Base-by-base conservation (phyloP, 2,329 filamentous ascomycete genomes). In the Aspergillus aculeatus region DNA sequence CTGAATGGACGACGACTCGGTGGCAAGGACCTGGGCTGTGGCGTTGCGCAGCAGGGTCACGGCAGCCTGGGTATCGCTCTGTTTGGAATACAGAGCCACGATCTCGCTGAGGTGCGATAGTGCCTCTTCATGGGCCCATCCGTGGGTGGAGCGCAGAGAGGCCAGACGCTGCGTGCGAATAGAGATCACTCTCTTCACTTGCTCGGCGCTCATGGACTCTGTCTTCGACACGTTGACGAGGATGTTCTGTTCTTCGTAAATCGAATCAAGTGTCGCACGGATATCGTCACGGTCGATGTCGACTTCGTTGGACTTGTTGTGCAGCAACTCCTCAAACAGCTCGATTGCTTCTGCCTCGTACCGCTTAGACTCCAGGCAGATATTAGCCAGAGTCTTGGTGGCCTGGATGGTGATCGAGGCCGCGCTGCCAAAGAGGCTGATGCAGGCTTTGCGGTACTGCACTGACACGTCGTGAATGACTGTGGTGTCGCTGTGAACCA, bases 81-180 rank as follows among this genome's bases (percentile, higher is more conserved):
- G 73, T 58, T 72, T 71, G 53, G 61, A 65, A 54, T 76, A 70
- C 47, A 78, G 68, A 4, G 61, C 65, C 3, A 75, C 68, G 2
- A 79, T 62, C 60, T 78, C 72, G 21, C 72, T 66, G 60, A 79
- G 64, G 57, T 75, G 68, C 2, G 71, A 69, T 4, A 79, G 63
- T 1, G 74, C 71, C 60, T 73, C 71, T 59, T 76, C 72, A 44
- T 78, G 75, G 3, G 75, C 73, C 71, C 74, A 78, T 7, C 73
- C 74, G 29, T 77, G 66, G 2, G 60, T 68, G 32, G 73, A 60
- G 5, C 72, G 74, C 1, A 71, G 57, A 9, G 64, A 64, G 0
- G 64, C 61, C 26, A 75, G 66, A 4, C 71, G 74, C 52, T 71
- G 67, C 10, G 57, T 67, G 16, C 73, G 65, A 19, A 74, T 59